Conservation (phyloP, 768 basidiomycete species). For the Podaxis pistillaris region DNA sequence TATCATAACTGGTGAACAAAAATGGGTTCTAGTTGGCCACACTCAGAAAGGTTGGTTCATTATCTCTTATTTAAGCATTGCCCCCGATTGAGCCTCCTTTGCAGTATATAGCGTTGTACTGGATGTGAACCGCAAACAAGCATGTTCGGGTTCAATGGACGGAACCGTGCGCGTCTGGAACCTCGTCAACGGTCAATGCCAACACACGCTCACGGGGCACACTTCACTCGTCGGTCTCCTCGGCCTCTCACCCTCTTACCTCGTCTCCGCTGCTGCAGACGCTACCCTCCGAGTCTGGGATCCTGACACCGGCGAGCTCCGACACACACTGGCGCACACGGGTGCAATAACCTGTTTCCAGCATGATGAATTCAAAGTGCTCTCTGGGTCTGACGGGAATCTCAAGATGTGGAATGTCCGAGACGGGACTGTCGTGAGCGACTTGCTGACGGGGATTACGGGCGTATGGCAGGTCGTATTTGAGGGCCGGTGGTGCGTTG, state of each 20-base stretch:
- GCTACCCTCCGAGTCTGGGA: slow-evolving; percentile 96
- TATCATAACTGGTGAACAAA: slow-evolving; percentile 77
- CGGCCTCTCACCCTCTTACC: slow-evolving; percentile 82
- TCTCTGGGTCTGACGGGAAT: slow-evolving; percentile 93
- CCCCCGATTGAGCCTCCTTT: background rate
- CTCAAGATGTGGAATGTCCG: slow-evolving; percentile 98
- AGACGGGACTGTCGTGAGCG: slow-evolving; percentile 82
- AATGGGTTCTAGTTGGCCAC: slow-evolving; percentile 81
- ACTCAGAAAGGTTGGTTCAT: slow-evolving; percentile 77
- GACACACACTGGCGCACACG: slow-evolving; percentile 77
- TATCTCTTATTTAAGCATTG: slow-evolving; percentile 5
- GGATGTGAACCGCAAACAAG: slow-evolving; percentile 82
- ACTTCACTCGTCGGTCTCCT: slow-evolving; percentile 94
- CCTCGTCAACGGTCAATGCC: slow-evolving; percentile 74
- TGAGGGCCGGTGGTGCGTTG: slow-evolving; percentile 91
- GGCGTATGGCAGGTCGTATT: slow-evolving; percentile 99
- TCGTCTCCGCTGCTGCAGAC: slow-evolving; percentile 96
- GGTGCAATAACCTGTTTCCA: slow-evolving; percentile 99
- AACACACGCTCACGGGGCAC: slow-evolving; percentile 84
- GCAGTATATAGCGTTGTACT: slow-evolving; percentile 94
- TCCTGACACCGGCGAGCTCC: slow-evolving; percentile 75
- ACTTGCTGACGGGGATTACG: slow-evolving; percentile 85
- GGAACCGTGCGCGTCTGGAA: slow-evolving; percentile 96
- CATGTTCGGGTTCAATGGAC: slow-evolving; percentile 98
- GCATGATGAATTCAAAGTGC: slow-evolving; percentile 96